A percentile compares a stretch with the other conserved stretches of the same genome.
Evolutionary conservation across 805 yeast species (phyloP).

Genomic region (Barnettozyma vustinii): DNA sequence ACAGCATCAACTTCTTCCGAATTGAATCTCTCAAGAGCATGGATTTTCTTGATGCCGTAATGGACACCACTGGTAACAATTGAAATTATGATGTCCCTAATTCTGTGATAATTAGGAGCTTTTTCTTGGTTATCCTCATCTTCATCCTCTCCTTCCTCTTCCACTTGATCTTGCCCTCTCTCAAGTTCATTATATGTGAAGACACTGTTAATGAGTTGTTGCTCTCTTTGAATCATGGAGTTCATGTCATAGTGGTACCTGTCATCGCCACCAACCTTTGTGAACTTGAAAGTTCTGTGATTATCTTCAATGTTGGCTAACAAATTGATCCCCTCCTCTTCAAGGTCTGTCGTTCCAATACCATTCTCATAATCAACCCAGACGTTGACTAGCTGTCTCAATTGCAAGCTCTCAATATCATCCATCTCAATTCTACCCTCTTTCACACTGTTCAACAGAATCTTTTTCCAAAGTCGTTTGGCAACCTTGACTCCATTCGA

Average conservation of each 20-base stretch:
- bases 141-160: neutral
- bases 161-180: neutral
- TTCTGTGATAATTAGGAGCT: constrained; percentile 19
- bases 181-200: constrained; percentile 32
- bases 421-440: constrained; percentile 44
- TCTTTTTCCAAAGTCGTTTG: constrained; percentile 57
- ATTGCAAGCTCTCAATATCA: constrained; percentile 47
- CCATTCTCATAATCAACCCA: constrained; percentile 56
- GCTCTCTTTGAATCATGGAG: constrained; percentile 71
- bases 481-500: constrained; percentile 49
- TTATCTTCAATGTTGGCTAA: constrained; percentile 43
- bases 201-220: constrained; percentile 38
- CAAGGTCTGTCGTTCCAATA: neutral
- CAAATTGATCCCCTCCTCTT: constrained; percentile 19
- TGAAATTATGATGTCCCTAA: constrained; percentile 31
- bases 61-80: constrained; percentile 26
- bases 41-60: constrained; percentile 25
- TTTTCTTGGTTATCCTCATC: neutral
- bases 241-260: constrained; percentile 44
- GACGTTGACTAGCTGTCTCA: constrained; percentile 46
- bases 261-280: constrained; percentile 25
- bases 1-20: constrained; percentile 44
- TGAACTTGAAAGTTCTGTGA: constrained; percentile 38
- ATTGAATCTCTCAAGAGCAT: constrained; percentile 34
- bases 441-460: constrained; percentile 54